Evolutionary conservation across 2,329 filamentous ascomycete species (phyloP).

Genomic region (Aspergillus uvarum): DNA sequence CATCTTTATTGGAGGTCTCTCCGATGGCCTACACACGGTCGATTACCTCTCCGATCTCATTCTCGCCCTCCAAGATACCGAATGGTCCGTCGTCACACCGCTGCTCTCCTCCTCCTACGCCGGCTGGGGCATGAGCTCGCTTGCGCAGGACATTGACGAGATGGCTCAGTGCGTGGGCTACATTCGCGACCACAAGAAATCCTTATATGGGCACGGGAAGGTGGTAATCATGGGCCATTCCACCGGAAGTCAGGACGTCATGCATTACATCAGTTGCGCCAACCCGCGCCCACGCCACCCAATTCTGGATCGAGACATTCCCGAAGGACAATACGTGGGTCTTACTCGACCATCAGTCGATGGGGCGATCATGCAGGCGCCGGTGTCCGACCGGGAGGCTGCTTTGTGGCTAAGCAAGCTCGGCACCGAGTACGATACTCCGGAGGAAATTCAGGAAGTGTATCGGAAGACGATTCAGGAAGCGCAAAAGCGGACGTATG

Average conservation of each 20-base stretch:
- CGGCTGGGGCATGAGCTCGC: constrained; percentile 55
- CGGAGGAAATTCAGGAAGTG: constrained; percentile 23
- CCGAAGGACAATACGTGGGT: background rate
- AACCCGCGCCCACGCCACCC: background rate
- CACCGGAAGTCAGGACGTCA: constrained; percentile 53
- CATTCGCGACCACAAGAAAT: constrained; percentile 43
- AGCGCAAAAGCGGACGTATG: background rate
- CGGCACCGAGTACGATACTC: constrained; percentile 14
- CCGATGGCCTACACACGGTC: constrained; percentile 57
- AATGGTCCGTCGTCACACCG: constrained; percentile 57
- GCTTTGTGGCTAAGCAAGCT: constrained; percentile 38
- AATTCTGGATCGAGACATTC: background rate
- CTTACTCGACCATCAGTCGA: constrained; percentile 48
- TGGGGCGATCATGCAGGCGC: constrained; percentile 77
- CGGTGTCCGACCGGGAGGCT: constrained; percentile 74
- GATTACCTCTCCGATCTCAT: constrained; percentile 54
- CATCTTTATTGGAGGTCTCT: constrained; percentile 60
- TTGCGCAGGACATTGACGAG: constrained; percentile 56
- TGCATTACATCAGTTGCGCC: background rate
- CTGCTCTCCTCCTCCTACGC: constrained; percentile 54
- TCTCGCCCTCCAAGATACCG: constrained; percentile 44
- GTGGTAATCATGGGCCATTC: constrained; percentile 68
- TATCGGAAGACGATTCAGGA: constrained; percentile 29
- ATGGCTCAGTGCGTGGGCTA: constrained; percentile 54
- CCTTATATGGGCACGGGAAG: constrained; percentile 41